Evolutionary conservation across 495 filamentous ascomycete species (phyloP), one percentile per base, ranked within the genome.

Genomic region (Emericellopsis terricola): DNA sequence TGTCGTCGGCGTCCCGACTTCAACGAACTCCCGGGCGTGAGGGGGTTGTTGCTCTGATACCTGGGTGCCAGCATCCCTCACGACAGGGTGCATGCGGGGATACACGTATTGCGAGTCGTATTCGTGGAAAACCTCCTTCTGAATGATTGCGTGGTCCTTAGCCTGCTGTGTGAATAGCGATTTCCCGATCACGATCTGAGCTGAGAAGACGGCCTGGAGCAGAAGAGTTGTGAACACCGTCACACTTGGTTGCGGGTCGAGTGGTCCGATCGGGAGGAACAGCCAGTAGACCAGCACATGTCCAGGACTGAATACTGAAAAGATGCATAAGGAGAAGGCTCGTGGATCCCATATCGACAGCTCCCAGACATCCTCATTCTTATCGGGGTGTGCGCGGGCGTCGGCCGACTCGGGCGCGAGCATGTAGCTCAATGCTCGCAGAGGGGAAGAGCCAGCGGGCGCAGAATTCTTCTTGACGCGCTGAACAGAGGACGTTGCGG

Each of bases 91-190:
- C 7, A 91, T 69, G n/a, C 75, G 65, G 8, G 91, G 89, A 49
- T 91, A 82, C 2, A 97, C 89, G 41, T 71, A 93, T 62, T 96
- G 96, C 31, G 72, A 79, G 52, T 97, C 82, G 54, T 97, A 97
- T 56, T 97, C 89, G 48, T 83, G 73, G 58, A 94, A 56, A 5
- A 97, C 86, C 52, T 94, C 82, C 41, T 78, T 85, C 33, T 89
- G 79, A 33, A 96, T 79, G 18, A 96, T 57, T 0, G 73, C 64
- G 1, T 69, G 65, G 51, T 97, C 89, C 47, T 86, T 92, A 28
- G 71, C 65, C 45, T 96, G 85, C 48, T 86, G 86, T 3, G 68
- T 68, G 53, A 84, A 94, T 15, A 60, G 69, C 1, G 60, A 58
- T 20, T 74, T 72, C 19, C 94, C 59, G 14, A 78, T 62, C 10